Evolutionary conservation across 2,329 filamentous ascomycete species (phyloP).

Genomic region (Colletotrichum noveboracense): DNA sequence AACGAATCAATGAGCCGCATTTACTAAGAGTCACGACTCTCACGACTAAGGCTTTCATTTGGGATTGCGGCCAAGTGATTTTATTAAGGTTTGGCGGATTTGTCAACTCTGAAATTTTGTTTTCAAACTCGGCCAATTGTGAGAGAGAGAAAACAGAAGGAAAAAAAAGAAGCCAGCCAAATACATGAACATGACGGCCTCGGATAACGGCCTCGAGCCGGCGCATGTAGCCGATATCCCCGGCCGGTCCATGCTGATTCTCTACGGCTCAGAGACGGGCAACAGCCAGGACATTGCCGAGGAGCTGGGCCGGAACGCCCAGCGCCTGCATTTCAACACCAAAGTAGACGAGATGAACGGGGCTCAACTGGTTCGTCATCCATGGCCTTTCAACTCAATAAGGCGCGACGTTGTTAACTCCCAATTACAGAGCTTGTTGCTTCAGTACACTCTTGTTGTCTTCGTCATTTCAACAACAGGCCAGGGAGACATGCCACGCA

Average conservation of each 20-base stretch:
- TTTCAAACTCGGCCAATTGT: background rate
- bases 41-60: background rate
- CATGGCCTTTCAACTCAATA: background rate
- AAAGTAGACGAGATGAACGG: conserved; percentile 79
- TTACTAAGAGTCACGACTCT: background rate
- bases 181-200: background rate
- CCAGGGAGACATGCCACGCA: conserved; percentile 90
- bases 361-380: conserved; percentile 70
- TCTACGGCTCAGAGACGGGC: conserved; percentile 95
- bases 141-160: background rate
- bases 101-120: background rate
- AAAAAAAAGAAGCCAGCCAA: background rate
- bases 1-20: background rate
- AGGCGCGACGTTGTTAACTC: background rate
- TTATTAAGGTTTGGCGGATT: background rate
- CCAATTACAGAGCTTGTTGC: conserved; percentile 50
- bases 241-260: conserved; percentile 64
- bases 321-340: conserved; percentile 80
- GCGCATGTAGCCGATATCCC: conserved; percentile 29
- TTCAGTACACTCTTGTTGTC: conserved; percentile 65
- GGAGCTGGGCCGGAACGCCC: conserved; percentile 76
- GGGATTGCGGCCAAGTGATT: background rate
- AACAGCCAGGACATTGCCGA: conserved; percentile 91
- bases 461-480: conserved; percentile 92
- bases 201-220: conserved; percentile 17